Evolutionary conservation across 1,139 yeast species (phyloP), one percentile per base, ranked within the genome.

Genomic region (Sugiyamaella paludigena): DNA sequence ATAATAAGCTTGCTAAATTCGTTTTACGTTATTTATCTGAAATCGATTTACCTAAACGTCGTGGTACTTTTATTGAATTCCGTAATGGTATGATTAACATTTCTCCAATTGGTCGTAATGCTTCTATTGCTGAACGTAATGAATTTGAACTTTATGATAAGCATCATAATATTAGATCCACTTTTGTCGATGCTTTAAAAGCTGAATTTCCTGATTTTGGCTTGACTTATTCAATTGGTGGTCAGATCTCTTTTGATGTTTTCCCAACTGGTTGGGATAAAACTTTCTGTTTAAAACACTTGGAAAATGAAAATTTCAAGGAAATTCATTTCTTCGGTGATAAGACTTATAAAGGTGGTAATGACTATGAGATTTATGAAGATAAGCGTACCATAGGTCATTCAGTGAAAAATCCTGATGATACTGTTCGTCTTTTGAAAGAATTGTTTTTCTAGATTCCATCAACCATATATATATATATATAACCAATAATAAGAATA

Each of bases 211-310:
- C 92, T 52, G 94, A 91, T 71, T 77, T 75, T 64, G 87, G 84
- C 47, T 80, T 92, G 69, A 91, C 98, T 59, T 94, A 86, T 79
- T 92, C 98, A 51, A 92, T 92, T 61, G 98, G 98, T 71, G 99
- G 99, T 61, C 98, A 92, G 79, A 92, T 92, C 71, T 92, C 98
- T 43, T 92, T 92, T 66, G 99, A 92, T 66, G 98, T 92, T 59
- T 92, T 92, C 91, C 99, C 99, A 75, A 87, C 96, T 58, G 99
- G 99, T 66, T 92, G 99, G 99, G 98, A 92, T 73, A 92, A 94
- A 81, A 94, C 98, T 56, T 94, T 91, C 76, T 87, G 96, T 73
- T 81, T 94, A 68, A 89, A 84, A 72, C 98, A 91, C 74, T 91
- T 92, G 63, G 89, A 75, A 63, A 73, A 77, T 55, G 97, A 91